A percentile compares a stretch with the other conserved stretches of the same genome.
Conservation (phyloP, 2,329 filamentous ascomycete species). For the Botrytis hyacinthi region DNA sequence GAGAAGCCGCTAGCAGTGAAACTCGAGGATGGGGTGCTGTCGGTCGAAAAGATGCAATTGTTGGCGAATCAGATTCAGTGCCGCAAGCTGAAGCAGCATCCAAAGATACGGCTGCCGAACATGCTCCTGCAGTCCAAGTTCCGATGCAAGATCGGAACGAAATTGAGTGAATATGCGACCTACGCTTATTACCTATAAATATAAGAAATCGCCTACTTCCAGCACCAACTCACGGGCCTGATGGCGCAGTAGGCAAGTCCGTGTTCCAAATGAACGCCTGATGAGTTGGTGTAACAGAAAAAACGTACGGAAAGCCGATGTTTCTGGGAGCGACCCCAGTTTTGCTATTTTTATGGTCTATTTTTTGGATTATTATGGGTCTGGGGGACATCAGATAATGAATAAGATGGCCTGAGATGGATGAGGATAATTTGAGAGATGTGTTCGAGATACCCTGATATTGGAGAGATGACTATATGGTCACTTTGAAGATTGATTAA, state of each 20-base stretch:
- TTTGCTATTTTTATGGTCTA: not conserved
- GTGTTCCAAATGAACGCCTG: not conserved
- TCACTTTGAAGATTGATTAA: slow-evolving; percentile 1
- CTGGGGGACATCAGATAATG: not conserved
- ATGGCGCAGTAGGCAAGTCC: not conserved
- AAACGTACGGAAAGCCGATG: not conserved
- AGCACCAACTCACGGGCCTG: not conserved
- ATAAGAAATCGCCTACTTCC: not conserved
- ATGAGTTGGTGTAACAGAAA: slow-evolving; percentile 1
- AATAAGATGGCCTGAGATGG: not conserved
- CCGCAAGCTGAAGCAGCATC: slow-evolving; percentile 18
- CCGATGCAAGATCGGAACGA: slow-evolving; percentile 22
- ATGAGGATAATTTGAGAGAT: not conserved
- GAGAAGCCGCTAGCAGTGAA: slow-evolving; percentile 40
- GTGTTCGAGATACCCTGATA: slow-evolving; percentile 15
- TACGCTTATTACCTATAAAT: not conserved
- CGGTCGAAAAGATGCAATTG: slow-evolving; percentile 48
- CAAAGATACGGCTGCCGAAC: slow-evolving; percentile 31
- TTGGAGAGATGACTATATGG: not conserved
- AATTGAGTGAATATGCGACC: not conserved
- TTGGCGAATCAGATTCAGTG: slow-evolving; percentile 35
- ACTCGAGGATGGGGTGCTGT: slow-evolving; percentile 49
- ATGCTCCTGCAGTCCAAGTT: slow-evolving; percentile 33
- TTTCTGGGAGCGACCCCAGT: not conserved
- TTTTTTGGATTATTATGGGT: not conserved